A percentile compares a stretch with the other conserved stretches of the same genome.
phyloP scores from a whole-genome alignment of 2,329 filamentous ascomycete species.

The Hypoxylon sp. region DNA sequence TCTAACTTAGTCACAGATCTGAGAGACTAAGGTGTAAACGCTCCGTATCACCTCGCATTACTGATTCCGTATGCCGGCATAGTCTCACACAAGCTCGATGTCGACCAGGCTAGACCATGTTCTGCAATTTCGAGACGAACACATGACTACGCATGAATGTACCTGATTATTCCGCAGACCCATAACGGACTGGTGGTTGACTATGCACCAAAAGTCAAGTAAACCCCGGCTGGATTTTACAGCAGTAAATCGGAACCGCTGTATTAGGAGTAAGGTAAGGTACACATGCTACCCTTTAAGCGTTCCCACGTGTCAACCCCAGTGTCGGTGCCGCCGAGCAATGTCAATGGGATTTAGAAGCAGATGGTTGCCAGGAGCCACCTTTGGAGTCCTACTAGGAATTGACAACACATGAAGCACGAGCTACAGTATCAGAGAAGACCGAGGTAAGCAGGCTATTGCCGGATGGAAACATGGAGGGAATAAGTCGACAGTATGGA shows the following conservation, averaged over 20 bases:
- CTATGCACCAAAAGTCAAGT: not conserved
- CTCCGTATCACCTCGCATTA: constrained; percentile 4
- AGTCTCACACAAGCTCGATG: not conserved
- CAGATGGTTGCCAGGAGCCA: not conserved
- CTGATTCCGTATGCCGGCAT: not conserved
- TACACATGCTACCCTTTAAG: not conserved
- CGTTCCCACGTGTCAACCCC: not conserved
- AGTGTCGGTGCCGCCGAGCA: not conserved
- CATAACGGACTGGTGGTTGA: not conserved
- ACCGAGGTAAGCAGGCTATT: not conserved
- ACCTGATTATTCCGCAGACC: constrained; percentile 2
- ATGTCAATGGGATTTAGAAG: not conserved
- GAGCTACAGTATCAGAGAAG: not conserved
- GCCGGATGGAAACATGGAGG: not conserved
- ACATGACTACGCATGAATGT: constrained; percentile 5
- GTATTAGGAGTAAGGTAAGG: constrained; percentile 1
- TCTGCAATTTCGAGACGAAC: not conserved
- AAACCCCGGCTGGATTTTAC: not conserved
- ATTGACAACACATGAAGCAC: constrained; percentile 4
- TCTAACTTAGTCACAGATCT: not conserved
- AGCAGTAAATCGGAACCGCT: not conserved
- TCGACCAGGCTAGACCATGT: not conserved
- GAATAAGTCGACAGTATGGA: not conserved
- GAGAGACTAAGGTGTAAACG: not conserved
- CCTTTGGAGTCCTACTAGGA: not conserved